A percentile compares a stretch with the other conserved stretches of the same genome.
phyloP scores from a whole-genome alignment of 148 eudicot species.

The Chenopodium suecicum region DNA sequence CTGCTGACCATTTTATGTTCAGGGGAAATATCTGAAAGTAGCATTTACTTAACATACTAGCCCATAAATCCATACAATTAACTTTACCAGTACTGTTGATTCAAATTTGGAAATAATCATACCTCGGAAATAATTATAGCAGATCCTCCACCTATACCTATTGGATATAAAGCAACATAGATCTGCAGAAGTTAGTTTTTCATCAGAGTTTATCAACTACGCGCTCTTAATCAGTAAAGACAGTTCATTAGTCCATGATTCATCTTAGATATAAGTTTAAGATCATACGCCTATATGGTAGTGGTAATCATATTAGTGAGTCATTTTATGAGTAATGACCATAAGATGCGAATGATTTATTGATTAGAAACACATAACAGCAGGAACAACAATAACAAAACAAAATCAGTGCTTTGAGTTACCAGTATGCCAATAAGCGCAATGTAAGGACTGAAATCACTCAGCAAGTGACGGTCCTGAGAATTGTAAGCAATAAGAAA shows the following conservation, averaged over 20 bases:
- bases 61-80: too few relatives aligned
- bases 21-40: conserved; percentile 33
- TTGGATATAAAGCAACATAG: conserved; percentile 18
- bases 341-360: too few relatives aligned
- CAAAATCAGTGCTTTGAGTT: not conserved
- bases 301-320: not conserved
- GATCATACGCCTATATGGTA: not conserved
- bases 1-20: conserved; percentile 36
- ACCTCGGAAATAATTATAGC: conserved; percentile 31
- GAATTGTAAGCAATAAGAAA: not conserved
- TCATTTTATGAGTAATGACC: too few relatives aligned
- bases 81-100: too few relatives aligned
- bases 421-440: conserved; percentile 41
- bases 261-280: too few relatives aligned
- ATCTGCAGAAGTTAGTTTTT: conserved; percentile 2
- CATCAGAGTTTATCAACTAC: not conserved
- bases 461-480: conserved; percentile 33
- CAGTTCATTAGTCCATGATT: not conserved
- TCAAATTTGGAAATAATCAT: not conserved
- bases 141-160: conserved; percentile 28
- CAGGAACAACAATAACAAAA: not conserved
- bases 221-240: not conserved
- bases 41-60: not conserved
- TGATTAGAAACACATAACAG: too few relatives aligned
- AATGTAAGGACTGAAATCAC: conserved; percentile 32